Evolutionary conservation across 2,329 filamentous ascomycete species (phyloP).

Genomic region (Biscogniauxia mediterranea): DNA sequence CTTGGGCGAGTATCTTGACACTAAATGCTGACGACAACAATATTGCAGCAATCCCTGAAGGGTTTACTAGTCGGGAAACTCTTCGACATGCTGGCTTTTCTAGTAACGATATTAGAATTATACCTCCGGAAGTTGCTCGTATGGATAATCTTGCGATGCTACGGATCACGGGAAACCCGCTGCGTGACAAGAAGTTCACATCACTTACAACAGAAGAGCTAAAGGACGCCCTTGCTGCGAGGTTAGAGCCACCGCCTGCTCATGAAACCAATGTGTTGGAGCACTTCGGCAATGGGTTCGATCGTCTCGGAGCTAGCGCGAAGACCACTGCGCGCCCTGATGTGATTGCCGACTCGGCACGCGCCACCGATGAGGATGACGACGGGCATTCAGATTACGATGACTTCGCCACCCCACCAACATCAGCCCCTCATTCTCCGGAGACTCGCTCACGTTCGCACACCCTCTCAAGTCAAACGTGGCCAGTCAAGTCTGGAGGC

Average conservation of each 20-base stretch:
- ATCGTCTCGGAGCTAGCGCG: constrained; percentile 29
- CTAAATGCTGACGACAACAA: constrained; percentile 80
- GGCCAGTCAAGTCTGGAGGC: constrained; percentile 58
- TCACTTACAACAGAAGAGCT: constrained; percentile 78
- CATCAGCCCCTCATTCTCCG: constrained; percentile 51
- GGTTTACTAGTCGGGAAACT: constrained; percentile 65
- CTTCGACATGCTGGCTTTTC: constrained; percentile 80
- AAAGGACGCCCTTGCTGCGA: constrained; percentile 68
- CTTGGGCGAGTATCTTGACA: constrained; percentile 71
- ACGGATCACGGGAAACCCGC: constrained; percentile 81
- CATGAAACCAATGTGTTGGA: constrained; percentile 21
- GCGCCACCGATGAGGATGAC: constrained; percentile 36
- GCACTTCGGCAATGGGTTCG: constrained; percentile 27
- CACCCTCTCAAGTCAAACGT: constrained; percentile 47
- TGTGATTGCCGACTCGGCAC: constrained; percentile 32
- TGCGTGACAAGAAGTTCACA: constrained; percentile 83
- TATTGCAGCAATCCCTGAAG: constrained; percentile 71
- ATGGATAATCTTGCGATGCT: constrained; percentile 79
- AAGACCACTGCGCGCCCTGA: background rate
- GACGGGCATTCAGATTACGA: constrained; percentile 52
- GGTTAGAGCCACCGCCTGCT: constrained; percentile 57
- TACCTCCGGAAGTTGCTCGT: constrained; percentile 73
- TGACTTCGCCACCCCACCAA: constrained; percentile 58
- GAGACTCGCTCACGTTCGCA: constrained; percentile 45
- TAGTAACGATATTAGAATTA: constrained; percentile 73